Evolutionary conservation across 2,329 filamentous ascomycete genomes (phyloP), one percentile per base, ranked within the genome.

Genomic region (Sarocladium brachiariae): DNA sequence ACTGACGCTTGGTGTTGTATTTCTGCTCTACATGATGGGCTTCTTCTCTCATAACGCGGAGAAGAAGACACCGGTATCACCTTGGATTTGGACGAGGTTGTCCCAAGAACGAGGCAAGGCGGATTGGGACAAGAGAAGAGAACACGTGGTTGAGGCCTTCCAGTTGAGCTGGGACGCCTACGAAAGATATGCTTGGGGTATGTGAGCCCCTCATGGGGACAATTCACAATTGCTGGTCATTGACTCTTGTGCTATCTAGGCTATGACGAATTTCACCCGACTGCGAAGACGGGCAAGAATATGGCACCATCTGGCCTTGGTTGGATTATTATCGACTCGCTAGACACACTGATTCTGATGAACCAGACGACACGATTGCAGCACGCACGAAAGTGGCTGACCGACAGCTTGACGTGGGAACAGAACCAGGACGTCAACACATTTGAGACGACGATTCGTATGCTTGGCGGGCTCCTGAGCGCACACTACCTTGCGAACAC

Each of bases 281-380:
- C 92, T 24, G 83, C 87, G 5, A 93, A 93, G 65, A 81, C 72
- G 16, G 88, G 89, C 47, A 76, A 75, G 49, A 83, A 93, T 60
- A 97, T 99, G 92, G 84, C 89, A 6, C 78, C 86, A 3, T 83
- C 89, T 55, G 93, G 92, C 23, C 77, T 99, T 69, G 93, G 93
- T 25, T 99, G 95, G 93, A 97, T 97, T 61, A 96, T 99, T 55
- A 86, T 99, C 52, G 93, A 99, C 70, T 84, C 92, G 11, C 74
- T 99, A 55, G 93, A 99, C 67, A 99, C 93, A 1, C 80, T 97
- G 77, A 99, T 99, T 72, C 75, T 99, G 54, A 99, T 99, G 93
- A 97, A 97, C 66, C 76, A 96, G 56, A 97, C 92, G 13, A 86
- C 83, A 27, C 84, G 91, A 54, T 77, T 99, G 34, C 78, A 83